Evolutionary conservation across 129 eudicot genomes (phyloP).

Genomic region (Rutidosis leptorrhynchoides): DNA sequence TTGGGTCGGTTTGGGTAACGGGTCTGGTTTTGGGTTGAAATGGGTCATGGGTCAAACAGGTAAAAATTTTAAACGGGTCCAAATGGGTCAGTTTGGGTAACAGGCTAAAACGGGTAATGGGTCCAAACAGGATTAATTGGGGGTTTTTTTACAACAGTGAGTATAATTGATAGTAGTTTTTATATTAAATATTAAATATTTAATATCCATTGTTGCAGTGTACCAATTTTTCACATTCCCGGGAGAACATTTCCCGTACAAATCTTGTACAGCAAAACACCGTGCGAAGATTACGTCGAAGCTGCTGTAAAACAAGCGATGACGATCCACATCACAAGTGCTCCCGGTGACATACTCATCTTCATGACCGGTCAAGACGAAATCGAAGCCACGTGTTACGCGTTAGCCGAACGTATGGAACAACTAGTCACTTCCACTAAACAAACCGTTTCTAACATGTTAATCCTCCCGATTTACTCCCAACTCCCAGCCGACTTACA

Average conservation of each 20-base stretch:
- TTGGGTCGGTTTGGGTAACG: no score
- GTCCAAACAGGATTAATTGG: no score
- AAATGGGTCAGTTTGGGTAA: no score
- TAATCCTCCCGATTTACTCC: constrained; percentile 65
- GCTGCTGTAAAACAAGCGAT: constrained; percentile 72
- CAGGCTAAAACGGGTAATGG: no score
- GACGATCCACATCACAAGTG: constrained; percentile 67
- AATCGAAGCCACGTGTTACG: constrained; percentile 59
- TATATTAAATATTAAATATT: not conserved
- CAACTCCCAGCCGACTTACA: constrained; percentile 71
- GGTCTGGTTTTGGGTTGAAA: no score
- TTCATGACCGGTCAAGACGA: constrained; percentile 79
- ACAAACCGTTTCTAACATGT: constrained; percentile 51
- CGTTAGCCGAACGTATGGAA: constrained; percentile 63
- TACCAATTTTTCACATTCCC: constrained; percentile 67
- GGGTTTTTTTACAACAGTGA: no score
- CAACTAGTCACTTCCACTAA: constrained; percentile 52
- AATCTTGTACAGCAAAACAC: constrained; percentile 55
- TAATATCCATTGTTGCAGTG: constrained; percentile 39
- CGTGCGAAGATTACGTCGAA: constrained; percentile 80
- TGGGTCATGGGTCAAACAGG: no score
- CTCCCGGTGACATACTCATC: constrained; percentile 69
- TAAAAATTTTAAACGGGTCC: no score
- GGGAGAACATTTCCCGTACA: constrained; percentile 69
- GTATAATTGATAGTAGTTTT: not conserved